Conservation (phyloP, 352 stramenopile genomes). For the Pythium angustatum region DNA sequence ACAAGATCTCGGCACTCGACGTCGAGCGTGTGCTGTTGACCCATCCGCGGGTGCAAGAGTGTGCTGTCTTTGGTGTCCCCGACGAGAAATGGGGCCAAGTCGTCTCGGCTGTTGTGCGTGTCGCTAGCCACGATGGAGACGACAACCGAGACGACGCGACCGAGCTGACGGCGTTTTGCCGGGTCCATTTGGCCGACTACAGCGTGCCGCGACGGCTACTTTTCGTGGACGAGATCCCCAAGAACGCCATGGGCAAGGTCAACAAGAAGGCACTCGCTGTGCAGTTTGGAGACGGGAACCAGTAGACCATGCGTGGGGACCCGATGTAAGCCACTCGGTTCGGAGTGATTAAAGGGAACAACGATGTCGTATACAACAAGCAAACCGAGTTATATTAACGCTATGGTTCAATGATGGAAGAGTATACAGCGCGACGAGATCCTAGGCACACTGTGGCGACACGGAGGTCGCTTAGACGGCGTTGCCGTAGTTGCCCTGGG, state of each 20-base stretch:
- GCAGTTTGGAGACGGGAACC: too few relatives aligned
- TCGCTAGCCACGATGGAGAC: constrained; percentile 5
- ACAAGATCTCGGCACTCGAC: constrained; percentile 93
- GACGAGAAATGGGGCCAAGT: constrained; percentile 88
- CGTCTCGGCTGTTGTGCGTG: constrained; percentile 65
- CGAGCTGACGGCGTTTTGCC: constrained; percentile 44
- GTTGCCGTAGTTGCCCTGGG: background rate
- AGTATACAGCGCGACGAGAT: background rate
- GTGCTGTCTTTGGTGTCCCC: constrained; percentile 79
- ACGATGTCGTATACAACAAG: too few relatives aligned
- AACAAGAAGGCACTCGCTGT: constrained; percentile 89
- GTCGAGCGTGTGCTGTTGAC: constrained; percentile 85
- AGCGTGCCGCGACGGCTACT: constrained; percentile 76
- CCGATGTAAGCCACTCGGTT: too few relatives aligned
- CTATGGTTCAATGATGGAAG: constrained; percentile 1
- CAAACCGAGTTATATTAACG: constrained; percentile 1
- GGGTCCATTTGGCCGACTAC: constrained; percentile 78
- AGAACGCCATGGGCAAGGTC: constrained; percentile 94
- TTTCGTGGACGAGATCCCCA: constrained; percentile 83
- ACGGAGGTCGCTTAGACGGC: constrained; percentile 16
- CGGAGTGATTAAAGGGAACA: too few relatives aligned
- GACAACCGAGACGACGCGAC: constrained; percentile 27
- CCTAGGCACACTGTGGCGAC: background rate
- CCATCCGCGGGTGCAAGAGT: constrained; percentile 81
- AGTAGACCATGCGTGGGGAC: too few relatives aligned